These are phyloP conservation scores for Dipsacomyces acuminosporus DNA, from an alignment of 371 early-diverging fungal genomes.

Conservation along the genomic window DNA sequence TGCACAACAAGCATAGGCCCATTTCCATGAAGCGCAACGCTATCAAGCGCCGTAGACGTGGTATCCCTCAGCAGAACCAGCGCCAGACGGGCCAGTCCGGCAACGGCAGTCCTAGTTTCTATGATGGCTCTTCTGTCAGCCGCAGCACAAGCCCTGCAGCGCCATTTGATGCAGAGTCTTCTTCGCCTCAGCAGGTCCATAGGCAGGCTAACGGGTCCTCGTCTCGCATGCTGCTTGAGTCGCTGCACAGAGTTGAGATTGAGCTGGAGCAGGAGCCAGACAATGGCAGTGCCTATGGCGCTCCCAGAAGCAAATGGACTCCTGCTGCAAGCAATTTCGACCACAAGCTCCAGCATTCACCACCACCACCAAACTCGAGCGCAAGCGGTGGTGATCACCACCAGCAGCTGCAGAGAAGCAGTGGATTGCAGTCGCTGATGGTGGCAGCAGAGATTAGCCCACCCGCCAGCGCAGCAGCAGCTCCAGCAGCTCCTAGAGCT, in stretches of 20 bases:
- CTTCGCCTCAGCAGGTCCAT: too few relatives aligned
- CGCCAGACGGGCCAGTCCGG: not conserved
- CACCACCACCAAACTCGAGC: too few relatives aligned
- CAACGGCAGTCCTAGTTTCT: not conserved
- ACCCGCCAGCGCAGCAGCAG: not conserved
- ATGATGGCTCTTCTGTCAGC: conserved; percentile 2
- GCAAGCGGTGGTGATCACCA: too few relatives aligned
- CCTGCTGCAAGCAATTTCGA: too few relatives aligned
- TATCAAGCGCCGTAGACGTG: conserved; percentile 78
- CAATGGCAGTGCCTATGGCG: too few relatives aligned
- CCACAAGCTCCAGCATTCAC: not conserved
- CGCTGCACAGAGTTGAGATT: not conserved
- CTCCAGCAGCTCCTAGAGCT: not conserved
- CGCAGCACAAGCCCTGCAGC: conserved; percentile 11
- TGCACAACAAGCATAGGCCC: conserved; percentile 53
- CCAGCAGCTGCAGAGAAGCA: too few relatives aligned
- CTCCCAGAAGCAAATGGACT: too few relatives aligned
- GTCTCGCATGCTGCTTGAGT: not conserved
- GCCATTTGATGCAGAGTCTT: not conserved
- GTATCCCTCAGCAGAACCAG: conserved; percentile 8
- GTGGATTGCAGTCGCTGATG: conserved; percentile 17
- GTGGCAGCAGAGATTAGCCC: conserved; percentile 14
- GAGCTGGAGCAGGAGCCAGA: not conserved
- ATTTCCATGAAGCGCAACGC: conserved; percentile 73
- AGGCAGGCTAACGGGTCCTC: too few relatives aligned